Evolutionary conservation across 2,329 filamentous ascomycete genomes (phyloP), one percentile per base, ranked within the genome.

Genomic region (Claviceps purpurea): DNA sequence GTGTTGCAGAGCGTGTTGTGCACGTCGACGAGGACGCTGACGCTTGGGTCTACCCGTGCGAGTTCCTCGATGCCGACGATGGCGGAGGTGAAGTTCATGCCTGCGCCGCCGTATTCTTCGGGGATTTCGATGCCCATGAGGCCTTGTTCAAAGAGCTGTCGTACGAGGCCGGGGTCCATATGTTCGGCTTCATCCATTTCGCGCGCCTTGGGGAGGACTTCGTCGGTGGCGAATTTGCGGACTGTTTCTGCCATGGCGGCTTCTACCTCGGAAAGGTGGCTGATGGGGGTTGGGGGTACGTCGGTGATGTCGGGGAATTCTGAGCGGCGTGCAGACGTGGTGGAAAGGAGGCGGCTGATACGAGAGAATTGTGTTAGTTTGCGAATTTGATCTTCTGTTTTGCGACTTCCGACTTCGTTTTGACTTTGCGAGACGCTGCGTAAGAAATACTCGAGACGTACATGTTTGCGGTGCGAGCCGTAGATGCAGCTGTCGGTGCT

Each of bases 1-100:
- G 91, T 97, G 73, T 96, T 96, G 69, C 95, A 91, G 50, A 98
- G 77, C 1, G 93, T 98, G 72, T 98, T 98, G 76, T 98, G 93
- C 22, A 98, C 93, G 68, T 98, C 93, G 53, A 90, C 88, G 74
- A 98, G 72, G 56, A 98, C 93, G 63, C 87, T 91, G 56, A 98
- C 93, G 59, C 87, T 94, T 42, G 93, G 93, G 64, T 98, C 93
- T 18, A 95, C 87, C 53, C 89, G 81, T 1, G 93, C 93, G 55
- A 98, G 76, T 76, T 98, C 93, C 72, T 98, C 93, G 61, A 98
- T 98, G 30, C 88, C 91, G 45, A 98, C 84, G 65, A 98, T 95
- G 55, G 90, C 91, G 1, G 90, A 75, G 1, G 93, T 97, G 72
- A 98, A 98, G 78, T 96, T 96, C 93, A 98, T 97, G 60, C 90